A percentile compares a stretch with the other conserved stretches of the same genome.
Evolutionary conservation across 2,329 filamentous ascomycete genomes (phyloP).

Genomic region (Scedosporium minutisporum): DNA sequence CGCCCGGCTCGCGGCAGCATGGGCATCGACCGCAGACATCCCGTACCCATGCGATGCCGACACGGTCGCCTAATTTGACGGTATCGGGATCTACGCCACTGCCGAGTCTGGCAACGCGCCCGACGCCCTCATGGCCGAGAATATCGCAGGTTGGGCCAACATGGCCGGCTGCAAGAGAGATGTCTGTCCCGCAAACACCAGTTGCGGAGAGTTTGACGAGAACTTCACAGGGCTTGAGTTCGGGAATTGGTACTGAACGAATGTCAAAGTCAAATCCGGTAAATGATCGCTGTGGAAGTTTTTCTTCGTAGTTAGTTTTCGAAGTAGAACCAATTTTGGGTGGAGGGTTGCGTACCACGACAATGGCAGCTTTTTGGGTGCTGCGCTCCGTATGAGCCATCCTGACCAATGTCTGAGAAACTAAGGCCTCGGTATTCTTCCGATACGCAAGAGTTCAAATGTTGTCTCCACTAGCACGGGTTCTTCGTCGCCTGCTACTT

Average conservation of each 20-base stretch:
- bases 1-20: constrained; percentile 20
- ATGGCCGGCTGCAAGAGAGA: constrained; percentile 25
- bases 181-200: constrained; percentile 29
- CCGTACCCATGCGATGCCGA: constrained; percentile 29
- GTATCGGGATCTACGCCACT: constrained; percentile 18
- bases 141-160: constrained; percentile 24
- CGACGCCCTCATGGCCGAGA: constrained; percentile 35
- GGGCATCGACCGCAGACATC: constrained; percentile 25
- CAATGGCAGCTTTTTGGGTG: background rate
- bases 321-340: background rate
- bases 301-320: too few relatives aligned
- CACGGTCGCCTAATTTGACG: constrained; percentile 21
- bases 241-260: constrained; percentile 1
- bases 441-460: background rate
- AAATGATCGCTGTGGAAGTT: background rate
- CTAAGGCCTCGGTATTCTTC: background rate
- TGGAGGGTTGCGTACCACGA: background rate
- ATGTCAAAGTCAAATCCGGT: background rate
- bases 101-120: constrained; percentile 26
- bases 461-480: background rate
- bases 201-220: constrained; percentile 25
- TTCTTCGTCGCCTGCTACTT: too few relatives aligned
- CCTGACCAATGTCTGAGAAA: background rate
- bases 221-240: constrained; percentile 15
- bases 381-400: background rate